Evolutionary conservation across 2,329 filamentous ascomycete genomes (phyloP).

Genomic region (Aspergillus fijiensis): DNA sequence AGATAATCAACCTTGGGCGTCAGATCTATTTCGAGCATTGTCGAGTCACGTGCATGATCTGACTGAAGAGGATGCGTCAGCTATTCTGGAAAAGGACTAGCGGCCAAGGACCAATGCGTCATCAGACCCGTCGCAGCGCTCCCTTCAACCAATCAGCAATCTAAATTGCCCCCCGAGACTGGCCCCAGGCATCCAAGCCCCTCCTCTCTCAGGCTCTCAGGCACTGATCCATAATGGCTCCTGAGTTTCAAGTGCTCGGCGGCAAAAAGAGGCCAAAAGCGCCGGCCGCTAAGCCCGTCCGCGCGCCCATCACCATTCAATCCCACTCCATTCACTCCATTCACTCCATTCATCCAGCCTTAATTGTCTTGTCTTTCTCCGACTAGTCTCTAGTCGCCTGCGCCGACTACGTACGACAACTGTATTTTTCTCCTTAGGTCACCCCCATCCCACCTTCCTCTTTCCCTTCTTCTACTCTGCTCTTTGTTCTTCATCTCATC

Average conservation of each 20-base stretch:
- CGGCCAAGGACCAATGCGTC: not conserved
- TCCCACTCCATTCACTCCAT: too few species aligned
- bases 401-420: too few species aligned
- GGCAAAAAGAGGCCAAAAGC: not conserved
- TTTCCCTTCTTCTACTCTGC: not conserved
- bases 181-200: conserved; percentile 1
- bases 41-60: not conserved
- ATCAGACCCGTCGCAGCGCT: not conserved
- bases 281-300: too few species aligned
- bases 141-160: not conserved
- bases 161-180: not conserved
- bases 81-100: not conserved
- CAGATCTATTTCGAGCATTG: not conserved
- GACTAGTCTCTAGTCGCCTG: not conserved
- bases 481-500: not conserved
- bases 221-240: not conserved
- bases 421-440: not conserved
- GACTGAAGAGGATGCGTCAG: not conserved
- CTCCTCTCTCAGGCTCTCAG: conserved; percentile 1
- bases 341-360: not conserved
- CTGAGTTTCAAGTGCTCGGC: not conserved
- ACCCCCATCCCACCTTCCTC: not conserved
- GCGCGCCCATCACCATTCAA: too few species aligned
- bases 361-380: not conserved
- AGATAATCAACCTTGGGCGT: not conserved